phyloP scores from a whole-genome alignment of 768 basidiomycete genomes.

The Boletus speciosus region DNA sequence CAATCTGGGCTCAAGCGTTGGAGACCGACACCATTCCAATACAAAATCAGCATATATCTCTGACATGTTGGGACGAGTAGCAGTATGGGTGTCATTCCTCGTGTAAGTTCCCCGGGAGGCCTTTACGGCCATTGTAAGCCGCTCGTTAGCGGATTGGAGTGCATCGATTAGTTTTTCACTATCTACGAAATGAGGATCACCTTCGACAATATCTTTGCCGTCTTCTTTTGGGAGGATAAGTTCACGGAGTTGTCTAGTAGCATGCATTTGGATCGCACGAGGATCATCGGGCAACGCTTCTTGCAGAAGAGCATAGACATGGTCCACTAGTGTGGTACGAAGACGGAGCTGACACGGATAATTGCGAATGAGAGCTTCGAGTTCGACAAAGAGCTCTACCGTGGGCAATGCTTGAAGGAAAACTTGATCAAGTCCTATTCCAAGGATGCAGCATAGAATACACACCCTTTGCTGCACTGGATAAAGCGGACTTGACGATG shows the following conservation, averaged over 20 bases:
- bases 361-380: slow-evolving; percentile 39
- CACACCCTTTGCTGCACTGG: slow-evolving; percentile 69
- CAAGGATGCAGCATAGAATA: slow-evolving; percentile 14
- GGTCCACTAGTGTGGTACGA: slow-evolving; percentile 38
- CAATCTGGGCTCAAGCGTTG: slow-evolving; percentile 29
- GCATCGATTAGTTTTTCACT: slow-evolving; percentile 27
- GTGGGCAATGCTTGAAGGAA: slow-evolving; percentile 37
- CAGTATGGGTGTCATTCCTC: slow-evolving; percentile 10
- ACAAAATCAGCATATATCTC: slow-evolving; percentile 45
- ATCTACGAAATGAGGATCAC: slow-evolving; percentile 8
- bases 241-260: slow-evolving; percentile 35
- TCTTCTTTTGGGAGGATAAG: slow-evolving; percentile 25
- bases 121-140: slow-evolving; percentile 28
- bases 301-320: slow-evolving; percentile 42
- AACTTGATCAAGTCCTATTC: slow-evolving; percentile 8
- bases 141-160: slow-evolving; percentile 30
- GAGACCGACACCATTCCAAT: slow-evolving; percentile 42
- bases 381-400: slow-evolving; percentile 38
- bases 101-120: slow-evolving; percentile 20
- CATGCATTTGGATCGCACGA: slow-evolving; percentile 37
- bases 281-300: slow-evolving; percentile 36
- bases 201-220: slow-evolving; percentile 3
- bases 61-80: slow-evolving; percentile 28
- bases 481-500: slow-evolving; percentile 75
- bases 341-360: slow-evolving; percentile 43